Base-by-base conservation (phyloP, 306 rosid species). In the Rubus idaeus region DNA sequence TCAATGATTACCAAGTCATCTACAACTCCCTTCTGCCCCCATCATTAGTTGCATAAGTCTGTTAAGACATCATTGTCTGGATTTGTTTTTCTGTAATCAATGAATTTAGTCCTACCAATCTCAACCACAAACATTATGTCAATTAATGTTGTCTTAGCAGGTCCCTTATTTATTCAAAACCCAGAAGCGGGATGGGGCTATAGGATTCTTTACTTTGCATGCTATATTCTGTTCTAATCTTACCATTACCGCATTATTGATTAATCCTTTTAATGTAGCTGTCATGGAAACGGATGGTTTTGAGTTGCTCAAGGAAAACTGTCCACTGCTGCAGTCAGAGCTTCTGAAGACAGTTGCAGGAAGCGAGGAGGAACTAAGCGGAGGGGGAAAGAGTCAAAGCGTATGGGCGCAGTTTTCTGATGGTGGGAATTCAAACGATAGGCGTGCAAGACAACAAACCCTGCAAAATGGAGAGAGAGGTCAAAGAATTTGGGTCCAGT, bases 361-460 rank as follows among this genome's bases (percentile, higher is more conserved):
- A 49, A 86, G 91, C 0, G 98, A 90, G 56, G 98, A 90, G 81
- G 98, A 90, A 72, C 84, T 87, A 70, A 94, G 96, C 11, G 96
- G 93, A 60, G 97, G 90, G 80, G 97, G 93, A 41, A 92, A 90
- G 80, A 84, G 96, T 78, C 85, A 84, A 74, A 95, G 98, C 18
- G 96, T 95, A 68, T 95, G 98, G 98, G 98, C 90, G 46, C 97
- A 92, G 78, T 91, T 90, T 68, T 95, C 97, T 6, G 98, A 95
- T 47, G 98, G 98, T 1, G 98, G 88, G 63, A 95, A 95, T 72
- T 89, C 96, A 49, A 92, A 87, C 64, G 98, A 93, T 64, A 80
- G 90, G 77, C 89, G 93, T 62, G 89, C 88, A 60, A 89, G 96
- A 84, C 98, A 94, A 82, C 89, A 83, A 80, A 89, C 93, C 74